Evolutionary conservation across 1,284 basidiomycete species (phyloP), one percentile per base, ranked within the genome.

Genomic region (Sporisorium exsertum): DNA sequence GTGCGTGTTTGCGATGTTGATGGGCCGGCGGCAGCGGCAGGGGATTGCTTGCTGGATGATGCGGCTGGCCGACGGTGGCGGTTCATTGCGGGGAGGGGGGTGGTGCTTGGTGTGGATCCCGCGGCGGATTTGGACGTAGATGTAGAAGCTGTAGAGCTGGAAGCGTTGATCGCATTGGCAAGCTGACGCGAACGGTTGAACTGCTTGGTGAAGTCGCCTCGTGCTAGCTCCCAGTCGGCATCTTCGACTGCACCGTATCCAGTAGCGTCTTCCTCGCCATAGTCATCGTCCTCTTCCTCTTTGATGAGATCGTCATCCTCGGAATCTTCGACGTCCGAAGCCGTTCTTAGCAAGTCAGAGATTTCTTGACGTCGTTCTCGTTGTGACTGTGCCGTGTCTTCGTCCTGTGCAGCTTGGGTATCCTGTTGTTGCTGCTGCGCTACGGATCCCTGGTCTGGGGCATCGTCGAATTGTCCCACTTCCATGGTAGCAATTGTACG

Each of bases 171-270:
- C 12, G 80, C 79, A 2, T 64, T 65, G 2, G 81, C 81, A 5
- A 84, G 70, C 50, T 83, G 81, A 4, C 82, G 61, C 12, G 82
- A 82, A 3, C 83, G 76, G 37, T 85, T 85, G 79, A 81, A 84
- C 49, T 80, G 80, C 67, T 85, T 85, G 9, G 84, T 85, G 40
- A 85, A 85, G 60, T 85, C 82, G 20, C 83, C 82, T 27, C 82
- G 58, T 1, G 82, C 80, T 2, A 83, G 66, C 57, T 85, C 83
- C 83, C 83, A 85, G 60, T 85, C 83, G 13, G 81, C 83, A 61
- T 84, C 83, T 42, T 85, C 81, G 29, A 85, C 81, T 2, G 71
- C 70, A 18, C 80, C 83, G 35, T 66, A 67, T 10, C 65, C 64
- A 10, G 46, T 55, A 33, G 62, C 40, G 24, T 72, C 69, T 20